Percentiles rank a stretch among this genome's conserved stretches.
phyloP scores from a whole-genome alignment of 1,139 yeast genomes.

The Kurtzmaniella quercitrusa region DNA sequence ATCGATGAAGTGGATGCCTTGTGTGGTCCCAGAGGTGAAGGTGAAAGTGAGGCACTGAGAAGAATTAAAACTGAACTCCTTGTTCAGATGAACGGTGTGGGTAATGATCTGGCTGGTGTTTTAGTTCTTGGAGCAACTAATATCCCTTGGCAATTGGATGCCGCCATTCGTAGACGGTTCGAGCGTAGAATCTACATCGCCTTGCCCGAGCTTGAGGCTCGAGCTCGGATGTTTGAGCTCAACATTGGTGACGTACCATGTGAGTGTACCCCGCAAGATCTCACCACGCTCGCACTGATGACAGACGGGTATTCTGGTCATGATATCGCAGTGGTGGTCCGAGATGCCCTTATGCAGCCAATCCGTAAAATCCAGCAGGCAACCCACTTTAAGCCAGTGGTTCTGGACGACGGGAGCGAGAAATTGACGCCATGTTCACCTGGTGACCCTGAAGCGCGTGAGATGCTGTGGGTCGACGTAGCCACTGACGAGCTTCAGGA shows the following conservation, averaged over 20 bases:
- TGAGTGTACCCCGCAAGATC: slow-evolving; percentile 68
- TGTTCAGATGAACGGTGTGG: slow-evolving; percentile 99
- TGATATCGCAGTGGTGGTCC: slow-evolving; percentile 93
- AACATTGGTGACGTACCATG: slow-evolving; percentile 92
- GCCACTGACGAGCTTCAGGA: slow-evolving; percentile 86
- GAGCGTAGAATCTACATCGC: slow-evolving; percentile 94
- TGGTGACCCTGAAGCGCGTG: slow-evolving; percentile 81
- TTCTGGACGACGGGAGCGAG: slow-evolving; percentile 30
- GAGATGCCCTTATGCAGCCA: slow-evolving; percentile 98
- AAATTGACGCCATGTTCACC: slow-evolving; percentile 93
- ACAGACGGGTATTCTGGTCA: slow-evolving; percentile 98
- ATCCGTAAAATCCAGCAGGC: slow-evolving; percentile 94
- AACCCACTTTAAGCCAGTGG: slow-evolving; percentile 78
- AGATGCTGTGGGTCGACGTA: slow-evolving; percentile 91
- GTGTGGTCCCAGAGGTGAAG: slow-evolving; percentile 98
- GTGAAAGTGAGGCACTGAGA: slow-evolving; percentile 94
- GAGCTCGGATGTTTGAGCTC: slow-evolving; percentile 90
- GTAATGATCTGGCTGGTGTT: slow-evolving; percentile 90
- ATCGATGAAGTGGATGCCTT: slow-evolving; percentile 98
- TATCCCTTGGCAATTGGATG: slow-evolving; percentile 98
- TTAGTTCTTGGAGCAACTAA: slow-evolving; percentile 96
- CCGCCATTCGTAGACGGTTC: slow-evolving; percentile 95
- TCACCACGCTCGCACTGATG: slow-evolving; percentile 78
- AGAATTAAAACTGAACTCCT: slow-evolving; percentile 93
- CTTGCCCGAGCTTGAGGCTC: slow-evolving; percentile 86